Evolutionary conservation across 1,284 basidiomycete genomes (phyloP).

Genomic region (Leccinum fuscescens): DNA sequence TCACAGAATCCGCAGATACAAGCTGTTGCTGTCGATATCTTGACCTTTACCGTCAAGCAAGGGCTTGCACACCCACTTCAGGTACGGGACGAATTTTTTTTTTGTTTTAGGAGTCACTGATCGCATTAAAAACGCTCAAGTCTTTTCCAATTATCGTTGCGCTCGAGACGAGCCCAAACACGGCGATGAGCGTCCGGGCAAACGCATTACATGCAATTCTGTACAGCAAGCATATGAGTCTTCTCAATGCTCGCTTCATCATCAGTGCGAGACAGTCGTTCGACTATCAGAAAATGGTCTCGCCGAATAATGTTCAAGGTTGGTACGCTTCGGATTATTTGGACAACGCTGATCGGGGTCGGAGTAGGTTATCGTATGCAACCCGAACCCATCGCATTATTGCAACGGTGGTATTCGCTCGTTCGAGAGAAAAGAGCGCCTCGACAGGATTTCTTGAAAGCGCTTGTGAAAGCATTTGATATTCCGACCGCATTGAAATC

Average conservation of each 20-base stretch:
- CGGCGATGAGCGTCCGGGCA: conserved; percentile 68
- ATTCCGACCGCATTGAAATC: conserved; percentile 46
- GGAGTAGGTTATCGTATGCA: conserved; percentile 62
- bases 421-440: conserved; percentile 85
- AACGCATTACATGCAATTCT: conserved; percentile 79
- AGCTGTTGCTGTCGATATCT: no score
- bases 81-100: conserved; percentile 17
- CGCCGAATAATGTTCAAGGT: conserved; percentile 50
- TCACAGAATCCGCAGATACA: conserved; percentile 40
- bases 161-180: conserved; percentile 79
- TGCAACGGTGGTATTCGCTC: conserved; percentile 91
- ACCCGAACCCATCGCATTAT: conserved; percentile 62
- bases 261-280: conserved; percentile 80
- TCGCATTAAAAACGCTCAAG: conserved; percentile 37
- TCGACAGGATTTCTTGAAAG: conserved; percentile 84
- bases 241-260: conserved; percentile 84
- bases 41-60: no score
- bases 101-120: not conserved
- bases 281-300: conserved; percentile 74
- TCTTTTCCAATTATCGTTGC: conserved; percentile 92
- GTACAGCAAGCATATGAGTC: conserved; percentile 85
- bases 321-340: conserved; percentile 4
- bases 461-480: conserved; percentile 80
- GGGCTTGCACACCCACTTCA: no score
- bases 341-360: not conserved